Base-by-base conservation (phyloP, 352 stramenopile species). In the Proteromonas lacertae region DNA sequence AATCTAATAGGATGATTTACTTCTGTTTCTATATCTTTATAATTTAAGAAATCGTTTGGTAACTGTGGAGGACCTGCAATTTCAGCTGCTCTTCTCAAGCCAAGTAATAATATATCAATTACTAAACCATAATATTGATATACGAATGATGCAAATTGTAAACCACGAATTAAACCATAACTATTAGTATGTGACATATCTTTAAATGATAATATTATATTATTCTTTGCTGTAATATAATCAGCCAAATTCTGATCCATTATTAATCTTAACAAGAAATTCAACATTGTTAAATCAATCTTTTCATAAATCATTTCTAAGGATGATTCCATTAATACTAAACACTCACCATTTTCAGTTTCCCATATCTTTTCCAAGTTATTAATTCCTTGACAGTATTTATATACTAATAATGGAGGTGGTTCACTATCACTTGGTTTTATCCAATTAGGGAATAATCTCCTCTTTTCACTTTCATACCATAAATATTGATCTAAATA, bases 171-270 rank as follows among this genome's bases (percentile, higher is more conserved):
- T 32, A 99, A 63, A 25, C 87, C 87, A 55, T 97, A 97, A 23
- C 69, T 87, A 60, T 99, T 99, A 14, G 83, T 96, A 62, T 99
- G 87, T 71, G 93, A 93, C 87, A 99, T 99, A 45, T 99, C 87
- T 36, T 53, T 55, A 45, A 56, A 66, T 30, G 68, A 70, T 14
- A 96, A 57, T 36, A 86, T 69, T 32, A 99, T 71, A 53, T 97
- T 99, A 60, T 96, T 96, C 63, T 99, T 99, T 2, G 83, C 81
- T 9, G 83, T 96, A 71, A 99, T 97, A 60, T 99, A 99, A 48
- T 99, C 86, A 8, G 86, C 86, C 45, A 99, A 95, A 51, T 97
- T 97, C 58, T 97, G 86, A 57, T 99, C 88, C 29, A 97, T 63
- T 56, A 99, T 93, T 32, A 99, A 58, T 7, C 84, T 69, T 40